phyloP scores from a whole-genome alignment of 306 rosid genomes.

The Inga laurina region DNA sequence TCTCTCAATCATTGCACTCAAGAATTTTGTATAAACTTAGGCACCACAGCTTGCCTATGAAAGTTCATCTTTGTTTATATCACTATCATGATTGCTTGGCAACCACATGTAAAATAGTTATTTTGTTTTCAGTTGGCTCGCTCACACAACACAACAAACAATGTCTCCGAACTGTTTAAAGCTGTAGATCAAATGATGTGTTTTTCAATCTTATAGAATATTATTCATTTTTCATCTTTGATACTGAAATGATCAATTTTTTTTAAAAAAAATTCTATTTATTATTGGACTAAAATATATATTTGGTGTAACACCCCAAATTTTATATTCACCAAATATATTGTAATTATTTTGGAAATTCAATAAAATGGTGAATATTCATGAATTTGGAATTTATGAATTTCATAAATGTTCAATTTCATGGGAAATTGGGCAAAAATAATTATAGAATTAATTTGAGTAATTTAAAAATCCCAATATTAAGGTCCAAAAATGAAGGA shows the following conservation, averaged over 20 bases:
- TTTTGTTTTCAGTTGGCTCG: neutral
- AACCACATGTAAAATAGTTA: neutral
- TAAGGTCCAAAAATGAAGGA: no score
- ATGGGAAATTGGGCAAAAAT: no score
- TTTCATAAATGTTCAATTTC: no score
- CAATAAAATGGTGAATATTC: no score
- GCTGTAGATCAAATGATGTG: neutral
- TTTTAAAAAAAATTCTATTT: neutral
- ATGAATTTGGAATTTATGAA: no score
- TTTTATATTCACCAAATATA: no score
- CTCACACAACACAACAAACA: neutral
- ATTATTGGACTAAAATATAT: no score
- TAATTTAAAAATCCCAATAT: no score
- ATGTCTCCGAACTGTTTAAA: neutral
- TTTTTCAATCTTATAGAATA: neutral
- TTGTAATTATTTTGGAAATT: no score
- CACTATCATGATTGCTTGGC: neutral
- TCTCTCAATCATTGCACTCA: neutral
- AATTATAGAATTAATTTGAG: no score
- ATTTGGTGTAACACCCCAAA: no score
- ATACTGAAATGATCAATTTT: neutral
- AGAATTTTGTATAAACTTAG: no score
- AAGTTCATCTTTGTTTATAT: neutral
- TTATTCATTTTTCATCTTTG: neutral
- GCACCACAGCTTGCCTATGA: neutral